Percentiles rank a stretch among this genome's conserved stretches.
Evolutionary conservation across 345 rosid genomes (phyloP).

Genomic region (Ricinus communis): DNA sequence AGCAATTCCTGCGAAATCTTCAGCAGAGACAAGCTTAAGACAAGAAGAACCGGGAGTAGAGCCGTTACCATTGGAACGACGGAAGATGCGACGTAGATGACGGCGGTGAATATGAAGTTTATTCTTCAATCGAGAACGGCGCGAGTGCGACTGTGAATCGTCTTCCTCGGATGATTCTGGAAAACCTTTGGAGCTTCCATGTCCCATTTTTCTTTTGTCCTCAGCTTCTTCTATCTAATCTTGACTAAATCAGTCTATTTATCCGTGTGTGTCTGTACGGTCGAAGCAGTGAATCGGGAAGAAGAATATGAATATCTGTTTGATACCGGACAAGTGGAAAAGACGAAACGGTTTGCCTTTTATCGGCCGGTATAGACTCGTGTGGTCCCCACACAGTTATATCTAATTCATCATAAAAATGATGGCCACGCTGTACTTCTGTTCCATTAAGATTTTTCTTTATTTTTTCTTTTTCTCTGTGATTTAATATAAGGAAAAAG

Average conservation of each 20-base stretch:
- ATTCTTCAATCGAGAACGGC: constrained; percentile 40
- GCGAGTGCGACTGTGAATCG: constrained; percentile 11
- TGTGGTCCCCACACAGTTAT: not conserved
- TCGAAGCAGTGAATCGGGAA: constrained; percentile 5
- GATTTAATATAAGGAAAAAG: too few relatives aligned
- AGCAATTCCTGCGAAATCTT: constrained; percentile 85
- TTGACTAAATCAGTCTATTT: too few relatives aligned
- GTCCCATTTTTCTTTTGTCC: constrained; percentile 24
- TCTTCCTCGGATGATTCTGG: constrained; percentile 8
- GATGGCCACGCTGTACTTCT: too few relatives aligned
- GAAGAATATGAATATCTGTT: not conserved
- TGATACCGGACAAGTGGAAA: not conserved
- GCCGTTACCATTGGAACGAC: constrained; percentile 22
- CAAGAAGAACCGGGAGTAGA: constrained; percentile 19
- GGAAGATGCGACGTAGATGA: constrained; percentile 33
- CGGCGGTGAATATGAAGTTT: constrained; percentile 43
- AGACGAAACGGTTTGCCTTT: not conserved
- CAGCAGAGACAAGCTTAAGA: constrained; percentile 42
- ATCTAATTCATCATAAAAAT: too few relatives aligned
- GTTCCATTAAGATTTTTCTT: too few relatives aligned
- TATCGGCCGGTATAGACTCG: not conserved
- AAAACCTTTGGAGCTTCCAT: constrained; percentile 29
- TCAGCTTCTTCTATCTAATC: not conserved
- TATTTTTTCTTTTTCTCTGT: too few relatives aligned
- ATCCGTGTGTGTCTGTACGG: too few relatives aligned